Conservation (phyloP, 495 filamentous ascomycete species). For the Lasiosphaeriaceae sp. region DNA sequence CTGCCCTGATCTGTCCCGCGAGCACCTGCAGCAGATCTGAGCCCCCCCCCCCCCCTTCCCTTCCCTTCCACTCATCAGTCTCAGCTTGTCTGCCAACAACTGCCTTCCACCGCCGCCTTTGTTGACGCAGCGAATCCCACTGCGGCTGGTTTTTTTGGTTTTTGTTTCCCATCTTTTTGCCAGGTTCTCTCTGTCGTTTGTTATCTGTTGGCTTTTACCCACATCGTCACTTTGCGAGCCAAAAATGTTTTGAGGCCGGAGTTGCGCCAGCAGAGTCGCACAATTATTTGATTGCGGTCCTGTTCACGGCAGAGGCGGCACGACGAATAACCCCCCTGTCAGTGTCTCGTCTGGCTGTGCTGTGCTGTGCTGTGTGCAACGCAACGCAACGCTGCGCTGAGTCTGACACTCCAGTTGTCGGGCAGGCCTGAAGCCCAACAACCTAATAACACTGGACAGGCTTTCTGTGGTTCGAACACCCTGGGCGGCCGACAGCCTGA, state of each 20-base stretch:
- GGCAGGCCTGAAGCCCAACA: not conserved
- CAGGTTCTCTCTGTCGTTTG: not conserved
- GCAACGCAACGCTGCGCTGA: no score
- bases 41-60: not conserved
- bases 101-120: no score
- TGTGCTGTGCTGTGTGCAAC: not conserved
- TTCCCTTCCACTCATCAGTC: not conserved
- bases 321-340: not conserved
- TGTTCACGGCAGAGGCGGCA: not conserved
- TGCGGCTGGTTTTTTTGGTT: no score
- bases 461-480: not conserved
- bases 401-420: no score
- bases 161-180: no score
- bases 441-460: no score
- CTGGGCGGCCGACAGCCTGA: constrained; percentile 1
- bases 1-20: constrained; percentile 2
- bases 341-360: not conserved
- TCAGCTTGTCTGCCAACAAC: no score
- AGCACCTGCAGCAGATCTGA: not conserved
- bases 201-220: not conserved
- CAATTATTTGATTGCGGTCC: not conserved
- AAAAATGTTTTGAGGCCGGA: not conserved
- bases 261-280: not conserved
- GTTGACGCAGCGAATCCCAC: no score
- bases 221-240: not conserved